These are phyloP conservation scores for Xylaria sp. DNA, from an alignment of 2,329 filamentous ascomycete genomes.

Conservation along the genomic window DNA sequence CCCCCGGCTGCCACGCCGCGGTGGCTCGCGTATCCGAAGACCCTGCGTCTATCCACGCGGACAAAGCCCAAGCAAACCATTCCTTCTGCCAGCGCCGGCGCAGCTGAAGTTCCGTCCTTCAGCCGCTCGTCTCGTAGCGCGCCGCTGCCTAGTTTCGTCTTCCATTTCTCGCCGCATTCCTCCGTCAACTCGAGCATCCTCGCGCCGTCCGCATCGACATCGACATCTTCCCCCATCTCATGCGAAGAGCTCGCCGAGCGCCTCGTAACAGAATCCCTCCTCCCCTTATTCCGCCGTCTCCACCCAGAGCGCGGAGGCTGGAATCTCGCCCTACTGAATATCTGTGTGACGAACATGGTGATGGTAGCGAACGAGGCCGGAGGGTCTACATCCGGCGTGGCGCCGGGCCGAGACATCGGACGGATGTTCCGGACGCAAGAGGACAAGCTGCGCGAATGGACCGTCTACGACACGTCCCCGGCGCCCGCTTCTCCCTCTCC, in stretches of 20 bases:
- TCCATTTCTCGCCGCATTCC: constrained; percentile 60
- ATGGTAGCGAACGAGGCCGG: constrained; percentile 61
- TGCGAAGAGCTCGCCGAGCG: constrained; percentile 68
- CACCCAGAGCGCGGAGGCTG: constrained; percentile 75
- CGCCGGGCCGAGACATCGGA: constrained; percentile 80
- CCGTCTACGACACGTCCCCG: constrained; percentile 58
- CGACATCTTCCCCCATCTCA: neutral
- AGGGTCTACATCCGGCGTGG: constrained; percentile 53
- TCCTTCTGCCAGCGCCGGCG: constrained; percentile 56
- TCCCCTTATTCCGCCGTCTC: constrained; percentile 79
- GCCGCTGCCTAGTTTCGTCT: constrained; percentile 78
- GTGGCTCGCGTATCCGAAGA: constrained; percentile 86
- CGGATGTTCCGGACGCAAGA: constrained; percentile 85
- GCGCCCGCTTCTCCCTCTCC: constrained; percentile 3
- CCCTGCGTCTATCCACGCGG: constrained; percentile 82
- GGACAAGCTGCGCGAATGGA: constrained; percentile 74
- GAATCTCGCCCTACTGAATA: constrained; percentile 86
- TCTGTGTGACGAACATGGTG: constrained; percentile 88
- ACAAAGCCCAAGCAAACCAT: constrained; percentile 60
- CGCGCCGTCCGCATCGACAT: neutral
- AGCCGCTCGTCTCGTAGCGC: constrained; percentile 80
- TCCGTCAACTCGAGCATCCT: neutral
- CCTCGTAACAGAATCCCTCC: constrained; percentile 74
- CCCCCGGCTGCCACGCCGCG: constrained; percentile 17
- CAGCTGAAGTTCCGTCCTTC: constrained; percentile 52